These are phyloP conservation scores for Aspergillus arachidicola DNA, from an alignment of 2,329 filamentous ascomycete genomes.

Conservation along the genomic window DNA sequence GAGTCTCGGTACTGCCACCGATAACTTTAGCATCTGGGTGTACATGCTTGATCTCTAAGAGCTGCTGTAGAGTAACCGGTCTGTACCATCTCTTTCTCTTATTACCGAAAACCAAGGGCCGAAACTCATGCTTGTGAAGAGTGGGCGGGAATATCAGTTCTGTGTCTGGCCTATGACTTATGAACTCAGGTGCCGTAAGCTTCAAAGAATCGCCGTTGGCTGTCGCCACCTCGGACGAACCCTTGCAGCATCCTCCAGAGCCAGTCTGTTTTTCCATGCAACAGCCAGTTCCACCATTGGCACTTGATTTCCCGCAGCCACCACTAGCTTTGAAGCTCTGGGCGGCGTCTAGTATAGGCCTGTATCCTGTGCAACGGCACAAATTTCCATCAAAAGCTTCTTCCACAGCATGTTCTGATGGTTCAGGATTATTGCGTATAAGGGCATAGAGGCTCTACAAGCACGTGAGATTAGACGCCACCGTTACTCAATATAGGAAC, in stretches of 20 bases:
- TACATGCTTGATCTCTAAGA: slow-evolving; percentile 86
- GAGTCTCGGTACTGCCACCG: slow-evolving; percentile 92
- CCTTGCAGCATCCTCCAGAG: slow-evolving; percentile 70
- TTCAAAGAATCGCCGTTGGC: slow-evolving; percentile 47
- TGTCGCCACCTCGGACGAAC: slow-evolving; percentile 48
- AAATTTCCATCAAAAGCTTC: slow-evolving; percentile 97
- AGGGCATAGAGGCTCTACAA: slow-evolving; percentile 82
- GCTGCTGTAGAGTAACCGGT: slow-evolving; percentile 80
- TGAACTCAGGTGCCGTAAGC: slow-evolving; percentile 88
- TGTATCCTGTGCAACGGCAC: slow-evolving; percentile 92
- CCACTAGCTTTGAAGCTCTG: slow-evolving; percentile 71
- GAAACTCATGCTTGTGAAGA: slow-evolving; percentile 79
- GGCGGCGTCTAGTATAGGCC: slow-evolving; percentile 90
- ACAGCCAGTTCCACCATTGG: slow-evolving; percentile 66
- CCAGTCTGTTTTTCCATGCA: slow-evolving; percentile 69
- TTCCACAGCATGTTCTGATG: slow-evolving; percentile 81
- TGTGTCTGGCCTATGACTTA: slow-evolving; percentile 90
- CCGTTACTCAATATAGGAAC: too few species aligned
- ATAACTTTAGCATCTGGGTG: slow-evolving; percentile 91
- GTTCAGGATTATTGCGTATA: slow-evolving; percentile 77
- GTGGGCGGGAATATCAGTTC: slow-evolving; percentile 92
- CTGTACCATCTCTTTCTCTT: slow-evolving; percentile 94
- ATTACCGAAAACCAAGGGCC: slow-evolving; percentile 84
- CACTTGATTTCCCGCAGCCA: slow-evolving; percentile 57
- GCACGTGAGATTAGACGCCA: slow-evolving; percentile 8